Evolutionary conservation across 2,329 filamentous ascomycete genomes (phyloP).

Genomic region (Claviceps humidiphila): DNA sequence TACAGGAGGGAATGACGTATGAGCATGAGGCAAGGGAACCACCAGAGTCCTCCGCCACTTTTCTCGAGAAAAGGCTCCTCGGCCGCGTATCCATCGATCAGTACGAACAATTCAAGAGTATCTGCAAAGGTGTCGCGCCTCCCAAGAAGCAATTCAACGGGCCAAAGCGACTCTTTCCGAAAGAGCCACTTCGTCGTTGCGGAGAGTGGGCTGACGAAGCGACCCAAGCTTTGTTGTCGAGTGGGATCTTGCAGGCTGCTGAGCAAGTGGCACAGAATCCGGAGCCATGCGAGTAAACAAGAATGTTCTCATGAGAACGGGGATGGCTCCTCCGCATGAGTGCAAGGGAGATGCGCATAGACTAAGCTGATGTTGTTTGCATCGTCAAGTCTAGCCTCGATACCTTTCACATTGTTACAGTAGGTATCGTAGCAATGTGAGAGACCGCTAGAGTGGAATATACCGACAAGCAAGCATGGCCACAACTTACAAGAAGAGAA

Average conservation of each 20-base stretch:
- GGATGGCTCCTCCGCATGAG: no score
- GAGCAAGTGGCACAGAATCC: no score
- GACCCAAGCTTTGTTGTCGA: background rate
- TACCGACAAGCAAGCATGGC: no score
- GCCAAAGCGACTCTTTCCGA: background rate
- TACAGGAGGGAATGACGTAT: background rate
- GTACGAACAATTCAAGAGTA: background rate
- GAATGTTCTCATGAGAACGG: no score
- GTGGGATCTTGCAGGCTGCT: background rate
- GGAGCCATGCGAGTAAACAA: no score
- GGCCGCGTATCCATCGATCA: background rate
- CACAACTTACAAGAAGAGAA: no score
- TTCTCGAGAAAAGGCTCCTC: background rate
- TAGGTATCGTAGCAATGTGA: no score
- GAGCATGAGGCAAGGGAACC: background rate
- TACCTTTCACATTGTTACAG: no score
- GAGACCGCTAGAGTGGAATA: no score
- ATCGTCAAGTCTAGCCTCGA: no score
- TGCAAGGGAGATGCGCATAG: no score
- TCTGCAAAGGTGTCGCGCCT: background rate
- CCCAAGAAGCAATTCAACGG: background rate
- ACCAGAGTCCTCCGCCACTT: background rate
- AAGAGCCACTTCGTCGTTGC: background rate
- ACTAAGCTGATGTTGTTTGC: no score
- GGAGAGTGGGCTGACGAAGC: background rate